phyloP scores from a whole-genome alignment of 805 yeast species.

The Yarrowia sp. region DNA sequence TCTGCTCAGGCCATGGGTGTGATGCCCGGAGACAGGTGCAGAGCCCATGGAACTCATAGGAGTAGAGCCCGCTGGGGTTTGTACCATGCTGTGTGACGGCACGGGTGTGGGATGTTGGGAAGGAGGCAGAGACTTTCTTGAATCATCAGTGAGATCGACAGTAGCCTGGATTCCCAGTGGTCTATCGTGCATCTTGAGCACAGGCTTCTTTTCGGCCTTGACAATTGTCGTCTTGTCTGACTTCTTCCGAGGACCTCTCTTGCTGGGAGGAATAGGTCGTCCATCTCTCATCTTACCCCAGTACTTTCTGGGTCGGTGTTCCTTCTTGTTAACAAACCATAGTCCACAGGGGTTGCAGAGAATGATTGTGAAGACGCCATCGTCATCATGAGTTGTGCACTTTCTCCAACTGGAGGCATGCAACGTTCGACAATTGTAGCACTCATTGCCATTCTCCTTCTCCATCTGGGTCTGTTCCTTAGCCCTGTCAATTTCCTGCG shows the following conservation, averaged over 20 bases:
- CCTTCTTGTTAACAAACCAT: constrained; percentile 29
- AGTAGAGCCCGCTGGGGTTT: neutral
- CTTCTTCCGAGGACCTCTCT: constrained; percentile 13
- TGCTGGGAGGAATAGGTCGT: constrained; percentile 5
- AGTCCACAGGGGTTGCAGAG: constrained; percentile 36
- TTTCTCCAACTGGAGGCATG: constrained; percentile 36
- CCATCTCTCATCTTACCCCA: constrained; percentile 29
- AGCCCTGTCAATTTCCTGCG: constrained; percentile 10
- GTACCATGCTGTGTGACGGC: neutral
- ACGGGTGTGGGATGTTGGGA: neutral
- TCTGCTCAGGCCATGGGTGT: neutral
- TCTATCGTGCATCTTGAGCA: neutral
- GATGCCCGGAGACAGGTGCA: neutral
- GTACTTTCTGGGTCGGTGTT: constrained; percentile 31
- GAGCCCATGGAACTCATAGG: neutral
- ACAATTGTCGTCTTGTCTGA: neutral
- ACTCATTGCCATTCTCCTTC: constrained; percentile 33
- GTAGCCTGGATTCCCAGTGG: neutral
- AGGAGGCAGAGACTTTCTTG: neutral
- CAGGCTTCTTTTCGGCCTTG: neutral
- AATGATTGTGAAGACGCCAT: constrained; percentile 20
- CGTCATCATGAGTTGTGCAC: constrained; percentile 27
- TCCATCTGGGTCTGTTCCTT: constrained; percentile 27
- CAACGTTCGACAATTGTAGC: constrained; percentile 38
- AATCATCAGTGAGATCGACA: neutral